A percentile compares a stretch with the other conserved stretches of the same genome.
These are phyloP conservation scores for Nicotiana paniculata DNA, from an alignment of 257 asterid species.

Conservation along the genomic window DNA sequence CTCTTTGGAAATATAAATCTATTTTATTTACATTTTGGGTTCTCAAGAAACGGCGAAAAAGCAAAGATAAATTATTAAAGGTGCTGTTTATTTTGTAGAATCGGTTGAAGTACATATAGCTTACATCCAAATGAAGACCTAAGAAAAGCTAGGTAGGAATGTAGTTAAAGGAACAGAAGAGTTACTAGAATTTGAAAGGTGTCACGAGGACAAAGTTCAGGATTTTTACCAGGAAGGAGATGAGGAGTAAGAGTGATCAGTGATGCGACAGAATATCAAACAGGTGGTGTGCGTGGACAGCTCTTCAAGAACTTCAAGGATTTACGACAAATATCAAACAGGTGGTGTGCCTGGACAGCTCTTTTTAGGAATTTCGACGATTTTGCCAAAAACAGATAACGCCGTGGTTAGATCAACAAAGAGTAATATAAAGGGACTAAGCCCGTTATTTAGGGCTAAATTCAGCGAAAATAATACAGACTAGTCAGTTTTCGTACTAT, in stretches of 20 bases:
- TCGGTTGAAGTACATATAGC: constrained; percentile 31
- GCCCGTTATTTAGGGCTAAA: neutral
- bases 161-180: neutral
- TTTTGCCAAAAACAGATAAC: neutral
- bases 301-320: neutral
- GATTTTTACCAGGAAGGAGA: neutral
- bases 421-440: neutral
- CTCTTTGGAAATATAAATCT: constrained; percentile 65
- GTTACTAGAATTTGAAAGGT: neutral
- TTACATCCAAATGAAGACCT: neutral
- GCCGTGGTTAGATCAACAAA: neutral
- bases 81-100: constrained; percentile 18
- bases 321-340: neutral
- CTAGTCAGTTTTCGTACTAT: too few species aligned
- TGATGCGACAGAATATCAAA: neutral
- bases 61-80: constrained; percentile 24
- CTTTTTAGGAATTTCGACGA: neutral
- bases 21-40: constrained; percentile 51
- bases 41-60: constrained; percentile 35
- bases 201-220: neutral
- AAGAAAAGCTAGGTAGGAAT: neutral
- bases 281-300: neutral
- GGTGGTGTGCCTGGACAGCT: neutral
- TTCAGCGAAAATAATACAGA: rapidly evolving
- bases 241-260: neutral